Base-by-base conservation (phyloP, 2,329 filamentous ascomycete species). In the Dissoconium aciculare region DNA sequence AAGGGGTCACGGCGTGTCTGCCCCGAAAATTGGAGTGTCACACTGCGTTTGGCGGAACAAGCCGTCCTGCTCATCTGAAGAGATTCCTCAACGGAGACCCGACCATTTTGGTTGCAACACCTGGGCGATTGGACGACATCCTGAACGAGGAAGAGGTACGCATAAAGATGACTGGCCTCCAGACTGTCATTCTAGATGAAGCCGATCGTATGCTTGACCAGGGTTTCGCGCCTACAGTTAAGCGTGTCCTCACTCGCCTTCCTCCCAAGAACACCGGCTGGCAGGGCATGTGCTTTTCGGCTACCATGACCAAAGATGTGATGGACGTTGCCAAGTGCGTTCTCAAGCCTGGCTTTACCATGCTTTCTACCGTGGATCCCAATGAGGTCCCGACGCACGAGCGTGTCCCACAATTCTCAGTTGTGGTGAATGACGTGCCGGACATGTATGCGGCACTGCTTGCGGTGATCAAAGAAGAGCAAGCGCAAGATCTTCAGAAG, bases 1-100 rank as follows among this genome's bases (percentile, higher is more conserved):
- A 84, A 78, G 6, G 91, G 85, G 79, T 69, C 91, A 44, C 83
- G 79, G 27, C 87, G 79, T 28, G 84, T 77, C 46, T 83, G 84
- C 27, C 64, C 3, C 78, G 21, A 89, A 92, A 44, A 79, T 83
- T 38, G 79, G 87, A 46, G 72, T 75, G 17, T 77, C 82, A 4
- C 48, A 73, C 17, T 51, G 59, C 13, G 66, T 78, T 17, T 81
- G 94, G 59, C 62, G 76, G 11, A 57, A 66, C 95, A 1, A 64
- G 66, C 37, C 78, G 74, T 52, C 85, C 87, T 3, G 93, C 84
- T 39, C 85, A 95, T 45, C 60, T 95, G 33, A 57, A 54, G 5
- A 62, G 66, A 44, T 83, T 85, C 28, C 70, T 75, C 42, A 57
- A 59, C 2, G 58, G 81, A 41, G 83, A 84, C 19, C 93, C 85